A percentile compares a stretch with the other conserved stretches of the same genome.
Conservation (phyloP, 2,329 filamentous ascomycete genomes). For the Colletotrichum sp. region DNA sequence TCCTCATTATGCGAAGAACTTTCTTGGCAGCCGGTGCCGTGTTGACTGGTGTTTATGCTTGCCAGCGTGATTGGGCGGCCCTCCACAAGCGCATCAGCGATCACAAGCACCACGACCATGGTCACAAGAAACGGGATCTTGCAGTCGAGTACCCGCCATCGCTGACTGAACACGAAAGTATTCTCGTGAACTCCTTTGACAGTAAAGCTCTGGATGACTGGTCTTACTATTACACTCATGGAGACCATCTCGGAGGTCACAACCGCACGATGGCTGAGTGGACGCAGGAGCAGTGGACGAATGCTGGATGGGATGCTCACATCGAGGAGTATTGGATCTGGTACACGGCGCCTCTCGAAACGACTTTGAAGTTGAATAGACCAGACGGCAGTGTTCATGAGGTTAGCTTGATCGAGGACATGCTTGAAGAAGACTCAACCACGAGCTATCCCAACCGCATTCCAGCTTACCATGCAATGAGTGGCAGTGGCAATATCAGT, state of each 20-base stretch:
- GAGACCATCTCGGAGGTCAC: slow-evolving; percentile 13
- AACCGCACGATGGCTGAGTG: slow-evolving; percentile 7
- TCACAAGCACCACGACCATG: background rate
- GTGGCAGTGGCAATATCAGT: slow-evolving; percentile 2
- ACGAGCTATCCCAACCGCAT: slow-evolving; percentile 13
- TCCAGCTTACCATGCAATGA: slow-evolving; percentile 8
- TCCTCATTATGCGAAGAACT: background rate
- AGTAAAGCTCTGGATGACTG: slow-evolving; percentile 4
- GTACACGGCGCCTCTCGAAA: slow-evolving; percentile 9
- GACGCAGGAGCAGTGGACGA: slow-evolving; percentile 4
- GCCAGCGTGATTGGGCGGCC: background rate
- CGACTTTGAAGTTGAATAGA: background rate
- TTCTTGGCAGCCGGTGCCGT: background rate
- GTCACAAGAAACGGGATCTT: background rate
- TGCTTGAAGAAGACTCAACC: slow-evolving; percentile 13
- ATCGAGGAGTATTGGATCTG: slow-evolving; percentile 15
- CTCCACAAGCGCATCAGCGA: background rate
- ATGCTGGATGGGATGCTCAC: background rate
- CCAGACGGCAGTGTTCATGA: slow-evolving; percentile 4
- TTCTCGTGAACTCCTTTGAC: slow-evolving; percentile 12
- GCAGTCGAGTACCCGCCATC: background rate
- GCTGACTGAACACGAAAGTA: background rate
- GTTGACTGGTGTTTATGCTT: background rate
- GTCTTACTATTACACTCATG: slow-evolving; percentile 12
- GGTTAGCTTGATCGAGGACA: slow-evolving; percentile 8